Evolutionary conservation across 2,329 filamentous ascomycete genomes (phyloP).

Genomic region (Tympanopsis confertula): DNA sequence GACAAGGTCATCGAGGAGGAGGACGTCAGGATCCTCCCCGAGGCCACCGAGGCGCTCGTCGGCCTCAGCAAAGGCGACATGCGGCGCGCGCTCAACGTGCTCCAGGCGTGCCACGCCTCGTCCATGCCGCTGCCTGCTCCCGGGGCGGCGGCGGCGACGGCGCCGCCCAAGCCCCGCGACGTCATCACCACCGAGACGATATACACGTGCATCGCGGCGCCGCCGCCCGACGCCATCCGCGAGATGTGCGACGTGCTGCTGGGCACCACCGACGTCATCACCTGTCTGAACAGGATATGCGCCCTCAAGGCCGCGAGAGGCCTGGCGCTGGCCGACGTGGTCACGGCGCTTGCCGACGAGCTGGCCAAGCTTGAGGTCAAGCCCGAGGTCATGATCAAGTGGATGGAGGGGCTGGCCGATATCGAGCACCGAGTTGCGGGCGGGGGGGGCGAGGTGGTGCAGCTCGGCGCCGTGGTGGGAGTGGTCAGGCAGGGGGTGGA

Average conservation of each 20-base stretch:
- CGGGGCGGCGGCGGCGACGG: slow-evolving; percentile 52
- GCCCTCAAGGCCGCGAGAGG: slow-evolving; percentile 76
- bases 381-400: slow-evolving; percentile 75
- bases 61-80: slow-evolving; percentile 89
- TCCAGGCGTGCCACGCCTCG: slow-evolving; percentile 92
- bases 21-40: slow-evolving; percentile 67
- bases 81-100: slow-evolving; percentile 83
- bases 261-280: slow-evolving; percentile 75
- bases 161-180: slow-evolving; percentile 60
- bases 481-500: slow-evolving; percentile 80
- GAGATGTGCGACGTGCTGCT: slow-evolving; percentile 77
- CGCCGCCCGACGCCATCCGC: slow-evolving; percentile 77
- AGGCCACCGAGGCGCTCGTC: slow-evolving; percentile 75
- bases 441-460: slow-evolving; percentile 75
- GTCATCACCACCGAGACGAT: slow-evolving; percentile 80
- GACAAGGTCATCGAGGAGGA: slow-evolving; percentile 86
- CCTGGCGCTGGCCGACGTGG: slow-evolving; percentile 82
- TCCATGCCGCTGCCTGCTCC: slow-evolving; percentile 49
- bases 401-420: slow-evolving; percentile 82
- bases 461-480: slow-evolving; percentile 86
- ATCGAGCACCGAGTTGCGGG: slow-evolving; percentile 85
- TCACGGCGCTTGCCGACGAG: slow-evolving; percentile 77
- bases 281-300: slow-evolving; percentile 78
- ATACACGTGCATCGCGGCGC: slow-evolving; percentile 93
- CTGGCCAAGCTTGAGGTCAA: slow-evolving; percentile 73